phyloP scores from a whole-genome alignment of 179 eudicot species.

The Actinidia chinensis region DNA sequence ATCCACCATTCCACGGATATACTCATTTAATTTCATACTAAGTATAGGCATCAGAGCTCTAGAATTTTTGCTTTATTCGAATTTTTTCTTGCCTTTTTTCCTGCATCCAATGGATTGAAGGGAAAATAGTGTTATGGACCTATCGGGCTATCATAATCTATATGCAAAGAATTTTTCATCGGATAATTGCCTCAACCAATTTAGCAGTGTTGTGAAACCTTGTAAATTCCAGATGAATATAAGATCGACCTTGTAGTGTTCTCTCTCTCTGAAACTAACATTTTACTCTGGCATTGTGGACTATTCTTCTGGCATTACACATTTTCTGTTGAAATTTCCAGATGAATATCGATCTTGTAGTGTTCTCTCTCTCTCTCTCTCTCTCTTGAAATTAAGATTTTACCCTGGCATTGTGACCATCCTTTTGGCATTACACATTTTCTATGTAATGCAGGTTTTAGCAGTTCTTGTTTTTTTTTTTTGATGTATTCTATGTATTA shows the following conservation, averaged over 20 bases:
- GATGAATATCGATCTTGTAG: too few relatives aligned
- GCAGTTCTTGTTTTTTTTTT: not conserved
- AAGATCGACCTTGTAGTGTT: not conserved
- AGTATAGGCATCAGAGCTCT: not conserved
- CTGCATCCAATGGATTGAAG: not conserved
- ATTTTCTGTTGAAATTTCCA: too few relatives aligned
- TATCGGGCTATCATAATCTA: not conserved
- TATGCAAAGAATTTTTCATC: not conserved
- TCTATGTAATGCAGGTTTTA: not conserved
- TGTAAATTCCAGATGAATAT: not conserved
- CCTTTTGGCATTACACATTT: not conserved
- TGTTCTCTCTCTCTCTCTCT: too few relatives aligned
- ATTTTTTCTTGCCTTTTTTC: not conserved
- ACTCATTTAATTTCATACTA: not conserved
- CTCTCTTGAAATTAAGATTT: too few relatives aligned
- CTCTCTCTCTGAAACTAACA: not conserved
- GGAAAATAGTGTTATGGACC: not conserved
- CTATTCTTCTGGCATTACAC: too few relatives aligned
- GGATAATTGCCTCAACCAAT: not conserved
- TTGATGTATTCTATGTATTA: too few relatives aligned
- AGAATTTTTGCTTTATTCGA: too few relatives aligned
- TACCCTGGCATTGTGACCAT: not conserved
- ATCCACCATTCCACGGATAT: slow-evolving; percentile 7
- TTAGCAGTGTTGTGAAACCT: not conserved
- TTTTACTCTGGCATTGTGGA: too few relatives aligned